These are phyloP conservation scores for Talaromyces sp. DNA, from an alignment of 2,329 filamentous ascomycete genomes.

Conservation along the genomic window DNA sequence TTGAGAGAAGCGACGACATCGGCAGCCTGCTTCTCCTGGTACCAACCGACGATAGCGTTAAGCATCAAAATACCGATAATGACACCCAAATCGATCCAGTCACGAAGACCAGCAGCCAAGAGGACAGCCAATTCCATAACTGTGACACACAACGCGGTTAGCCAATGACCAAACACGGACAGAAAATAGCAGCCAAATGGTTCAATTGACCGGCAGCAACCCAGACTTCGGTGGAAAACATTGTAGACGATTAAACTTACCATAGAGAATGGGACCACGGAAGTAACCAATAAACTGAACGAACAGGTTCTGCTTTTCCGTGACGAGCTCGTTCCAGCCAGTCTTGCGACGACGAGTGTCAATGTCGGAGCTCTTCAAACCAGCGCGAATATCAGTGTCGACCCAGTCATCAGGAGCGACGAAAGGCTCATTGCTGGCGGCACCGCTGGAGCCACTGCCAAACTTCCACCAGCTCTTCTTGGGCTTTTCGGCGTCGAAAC, in stretches of 20 bases:
- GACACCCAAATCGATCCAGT: conserved; percentile 69
- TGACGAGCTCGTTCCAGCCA: conserved; percentile 63
- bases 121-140: conserved; percentile 68
- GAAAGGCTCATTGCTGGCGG: conserved; percentile 20
- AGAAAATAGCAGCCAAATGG: neutral
- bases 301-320: conserved; percentile 66
- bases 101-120: conserved; percentile 62
- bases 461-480: conserved; percentile 51
- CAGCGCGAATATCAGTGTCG: conserved; percentile 58
- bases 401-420: conserved; percentile 58
- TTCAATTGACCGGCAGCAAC: neutral
- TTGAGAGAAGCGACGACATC: conserved; percentile 66
- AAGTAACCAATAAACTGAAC: conserved; percentile 67
- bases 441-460: conserved; percentile 11
- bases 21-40: conserved; percentile 69
- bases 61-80: conserved; percentile 66
- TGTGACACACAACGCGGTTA: neutral
- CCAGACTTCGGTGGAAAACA: neutral
- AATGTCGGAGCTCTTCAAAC: conserved; percentile 54
- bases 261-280: conserved; percentile 66
- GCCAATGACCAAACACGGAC: neutral
- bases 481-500: conserved; percentile 40
- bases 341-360: conserved; percentile 57
- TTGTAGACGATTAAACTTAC: no score
- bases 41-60: conserved; percentile 68